Percentiles rank a stretch among this genome's conserved stretches.
These are phyloP conservation scores for Achlya hypogyna DNA, from an alignment of 352 stramenopile genomes.

Conservation along the genomic window DNA sequence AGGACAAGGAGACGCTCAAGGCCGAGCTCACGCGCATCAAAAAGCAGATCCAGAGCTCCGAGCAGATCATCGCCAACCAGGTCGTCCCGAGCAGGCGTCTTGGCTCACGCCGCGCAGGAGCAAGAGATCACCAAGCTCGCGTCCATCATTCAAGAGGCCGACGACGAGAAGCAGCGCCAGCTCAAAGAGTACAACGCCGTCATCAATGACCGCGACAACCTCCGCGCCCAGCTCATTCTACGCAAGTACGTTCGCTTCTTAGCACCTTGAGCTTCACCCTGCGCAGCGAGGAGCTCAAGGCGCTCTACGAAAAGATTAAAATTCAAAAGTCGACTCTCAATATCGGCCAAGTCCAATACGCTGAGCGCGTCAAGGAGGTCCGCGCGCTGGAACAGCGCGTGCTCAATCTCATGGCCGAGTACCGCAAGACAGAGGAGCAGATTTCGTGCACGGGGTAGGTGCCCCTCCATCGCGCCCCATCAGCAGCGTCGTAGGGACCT, in stretches of 20 bases:
- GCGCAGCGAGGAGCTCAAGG: constrained; percentile 62
- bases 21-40: constrained; percentile 87
- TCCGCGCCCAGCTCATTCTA: constrained; percentile 82
- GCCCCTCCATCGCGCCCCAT: background rate
- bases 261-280: background rate
- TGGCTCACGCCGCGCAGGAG: constrained; percentile 22
- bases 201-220: constrained; percentile 77
- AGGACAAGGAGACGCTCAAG: constrained; percentile 81
- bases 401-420: constrained; percentile 41
- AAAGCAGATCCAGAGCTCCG: constrained; percentile 83
- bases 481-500: constrained; percentile 20
- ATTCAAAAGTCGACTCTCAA: constrained; percentile 79
- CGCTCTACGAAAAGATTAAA: constrained; percentile 89
- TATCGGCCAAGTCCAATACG: constrained; percentile 69
- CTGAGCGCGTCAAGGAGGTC: constrained; percentile 57
- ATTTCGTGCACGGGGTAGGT: constrained; percentile 38
- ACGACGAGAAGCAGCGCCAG: constrained; percentile 83
- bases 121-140: constrained; percentile 63
- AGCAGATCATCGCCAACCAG: constrained; percentile 87
- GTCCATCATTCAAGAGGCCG: constrained; percentile 87
- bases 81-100: constrained; percentile 18
- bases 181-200: constrained; percentile 78
- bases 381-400: constrained; percentile 45
- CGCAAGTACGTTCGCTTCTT: constrained; percentile 26
- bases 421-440: constrained; percentile 57